Base-by-base conservation (phyloP, 139 green algal genomes). In the Nannochloris sp. region DNA sequence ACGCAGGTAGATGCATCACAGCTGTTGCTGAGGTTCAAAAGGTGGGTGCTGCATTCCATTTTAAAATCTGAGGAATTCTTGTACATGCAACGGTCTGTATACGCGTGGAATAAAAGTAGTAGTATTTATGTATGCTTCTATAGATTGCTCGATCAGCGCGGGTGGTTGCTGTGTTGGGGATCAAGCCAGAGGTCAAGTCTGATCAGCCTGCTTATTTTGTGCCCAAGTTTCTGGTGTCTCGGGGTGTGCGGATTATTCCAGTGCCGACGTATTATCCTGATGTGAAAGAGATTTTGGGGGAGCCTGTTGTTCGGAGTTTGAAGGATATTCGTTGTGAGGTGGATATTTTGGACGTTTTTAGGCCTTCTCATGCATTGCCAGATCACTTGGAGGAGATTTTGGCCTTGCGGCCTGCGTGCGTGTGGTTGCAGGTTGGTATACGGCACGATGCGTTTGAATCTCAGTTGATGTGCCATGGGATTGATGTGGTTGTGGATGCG, bases 361-460 rank as follows among this genome's bases (percentile, higher is more conserved):
- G 76, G 26, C 65, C 66, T 29, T 63, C 69, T 9, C 50, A 46
- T 10, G 66, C 79, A 57, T 60, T 79, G 10, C 49, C 56, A 16
- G 20, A n/a, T 12, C 80, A 86, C 50, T 4, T 86, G 5, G 65
- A 78, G 6, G 80, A 86, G 68, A 85, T 86, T 16, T 28, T 86
- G 30, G 30, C 68, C 4, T 78, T 74, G 1, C 57, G 56, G 1
- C 67, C 67, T 20, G 75, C 65, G 48, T 67, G 44, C 11, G 79
- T 86, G 11, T 86, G 79, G 79, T 70, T 86, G 53, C 79, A 86
- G 63, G 69, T 43, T 17, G 80, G 80, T 55, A 86, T 86, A 23
- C 46, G 46, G 12, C n/a, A 53, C 20, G 46, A 63, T 0, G 71
- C 70, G 3, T 60, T 73, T 33, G 80, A 86, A 68, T 57, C 74